These are phyloP conservation scores for Chaetomium cochliodes DNA, from an alignment of 495 filamentous ascomycete genomes.

Conservation along the genomic window DNA sequence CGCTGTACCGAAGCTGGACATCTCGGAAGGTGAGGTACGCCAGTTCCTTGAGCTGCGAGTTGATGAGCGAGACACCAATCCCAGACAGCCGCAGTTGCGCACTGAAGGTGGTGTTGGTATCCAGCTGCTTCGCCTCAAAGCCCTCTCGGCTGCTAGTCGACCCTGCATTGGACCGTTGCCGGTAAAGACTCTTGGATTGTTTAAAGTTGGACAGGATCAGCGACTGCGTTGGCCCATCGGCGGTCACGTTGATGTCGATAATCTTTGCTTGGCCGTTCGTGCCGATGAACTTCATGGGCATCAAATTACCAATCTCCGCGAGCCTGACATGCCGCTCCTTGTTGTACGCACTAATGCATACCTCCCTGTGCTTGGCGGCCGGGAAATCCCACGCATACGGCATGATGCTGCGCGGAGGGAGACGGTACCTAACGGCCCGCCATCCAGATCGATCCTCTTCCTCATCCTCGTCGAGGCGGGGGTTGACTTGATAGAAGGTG, in stretches of 20 bases:
- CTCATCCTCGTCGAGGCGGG: slow-evolving; percentile 73
- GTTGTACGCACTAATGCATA: slow-evolving; percentile 73
- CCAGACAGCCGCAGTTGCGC: slow-evolving; percentile 85
- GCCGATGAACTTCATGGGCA: slow-evolving; percentile 74
- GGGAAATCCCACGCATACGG: slow-evolving; percentile 99
- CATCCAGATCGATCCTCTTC: slow-evolving; percentile 80
- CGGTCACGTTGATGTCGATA: slow-evolving; percentile 92
- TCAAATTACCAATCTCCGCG: slow-evolving; percentile 90
- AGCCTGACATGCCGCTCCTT: slow-evolving; percentile 89
- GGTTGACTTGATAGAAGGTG: slow-evolving; percentile 83
- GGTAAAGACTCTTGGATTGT: slow-evolving; percentile 89
- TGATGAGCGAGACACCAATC: slow-evolving; percentile 90
- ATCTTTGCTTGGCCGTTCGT: slow-evolving; percentile 69
- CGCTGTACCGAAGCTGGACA: slow-evolving; percentile 84
- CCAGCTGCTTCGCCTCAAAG: slow-evolving; percentile 90
- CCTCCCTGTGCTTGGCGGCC: slow-evolving; percentile 90
- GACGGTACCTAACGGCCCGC: slow-evolving; percentile 87
- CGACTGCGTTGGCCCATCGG: slow-evolving; percentile 92
- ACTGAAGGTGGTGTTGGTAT: slow-evolving; percentile 82
- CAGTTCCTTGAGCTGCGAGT: slow-evolving; percentile 84
- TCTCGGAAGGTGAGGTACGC: slow-evolving; percentile 93
- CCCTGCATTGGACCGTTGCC: slow-evolving; percentile 68
- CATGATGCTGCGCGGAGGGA: slow-evolving; percentile 96
- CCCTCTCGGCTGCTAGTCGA: slow-evolving; percentile 56
- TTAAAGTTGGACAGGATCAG: slow-evolving; percentile 94